These are phyloP conservation scores for Lepidium sativum DNA, from an alignment of 345 rosid genomes.

Conservation along the genomic window DNA sequence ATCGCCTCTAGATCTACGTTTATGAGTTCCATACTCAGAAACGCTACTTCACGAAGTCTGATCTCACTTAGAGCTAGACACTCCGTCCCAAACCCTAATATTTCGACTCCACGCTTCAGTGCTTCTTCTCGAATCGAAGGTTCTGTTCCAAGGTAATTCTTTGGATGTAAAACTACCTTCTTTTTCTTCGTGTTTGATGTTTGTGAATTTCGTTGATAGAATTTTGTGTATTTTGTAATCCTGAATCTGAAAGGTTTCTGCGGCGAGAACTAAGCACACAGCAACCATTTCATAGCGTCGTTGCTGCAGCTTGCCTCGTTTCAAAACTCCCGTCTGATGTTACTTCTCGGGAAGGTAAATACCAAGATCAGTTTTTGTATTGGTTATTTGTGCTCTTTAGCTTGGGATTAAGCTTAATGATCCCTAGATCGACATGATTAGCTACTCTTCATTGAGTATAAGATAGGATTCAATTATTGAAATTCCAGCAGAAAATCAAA, in stretches of 20 bases:
- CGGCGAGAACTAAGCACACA: constrained; percentile 61
- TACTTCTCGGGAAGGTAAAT: constrained; percentile 41
- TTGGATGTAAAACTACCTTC: neutral
- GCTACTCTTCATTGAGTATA: neutral
- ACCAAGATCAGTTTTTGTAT: neutral
- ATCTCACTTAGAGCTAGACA: constrained; percentile 11
- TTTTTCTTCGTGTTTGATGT: neutral
- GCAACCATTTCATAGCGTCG: constrained; percentile 47
- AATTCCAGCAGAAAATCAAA: too few relatives aligned
- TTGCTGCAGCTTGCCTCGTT: constrained; percentile 69
- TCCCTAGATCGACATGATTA: neutral
- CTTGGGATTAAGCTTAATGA: neutral
- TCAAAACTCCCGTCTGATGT: constrained; percentile 55
- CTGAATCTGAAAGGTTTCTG: constrained; percentile 36
- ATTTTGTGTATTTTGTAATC: too few relatives aligned
- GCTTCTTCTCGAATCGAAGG: constrained; percentile 29
- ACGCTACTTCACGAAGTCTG: constrained; percentile 17
- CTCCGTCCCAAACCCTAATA: constrained; percentile 31
- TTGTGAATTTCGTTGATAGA: neutral
- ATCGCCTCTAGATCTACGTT: constrained; percentile 44
- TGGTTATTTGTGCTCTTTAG: neutral
- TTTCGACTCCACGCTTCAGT: constrained; percentile 21
- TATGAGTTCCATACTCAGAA: constrained; percentile 32
- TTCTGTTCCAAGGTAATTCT: constrained; percentile 27
- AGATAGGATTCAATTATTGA: too few relatives aligned